These are phyloP conservation scores for Uronychia binucleata DNA, from an alignment of 73 alveolate genomes.

Conservation along the genomic window DNA sequence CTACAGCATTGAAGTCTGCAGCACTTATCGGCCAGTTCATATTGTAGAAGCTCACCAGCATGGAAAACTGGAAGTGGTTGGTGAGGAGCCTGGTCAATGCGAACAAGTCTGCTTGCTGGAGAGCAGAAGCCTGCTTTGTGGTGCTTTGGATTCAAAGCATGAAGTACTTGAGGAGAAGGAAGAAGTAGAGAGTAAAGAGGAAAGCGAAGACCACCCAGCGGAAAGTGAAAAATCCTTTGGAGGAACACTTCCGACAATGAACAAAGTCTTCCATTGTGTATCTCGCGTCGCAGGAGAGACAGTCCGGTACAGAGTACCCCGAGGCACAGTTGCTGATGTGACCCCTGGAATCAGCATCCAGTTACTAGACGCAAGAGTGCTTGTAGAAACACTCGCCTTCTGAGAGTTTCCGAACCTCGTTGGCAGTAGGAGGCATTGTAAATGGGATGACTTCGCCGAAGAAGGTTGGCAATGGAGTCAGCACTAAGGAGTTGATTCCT, in stretches of 20 bases:
- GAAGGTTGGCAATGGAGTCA: too few relatives aligned
- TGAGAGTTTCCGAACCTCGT: too few relatives aligned
- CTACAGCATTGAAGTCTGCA: neutral
- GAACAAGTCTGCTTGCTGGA: neutral
- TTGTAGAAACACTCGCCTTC: neutral
- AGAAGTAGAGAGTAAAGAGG: neutral
- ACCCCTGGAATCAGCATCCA: neutral
- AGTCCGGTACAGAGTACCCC: neutral
- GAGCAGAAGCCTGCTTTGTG: neutral
- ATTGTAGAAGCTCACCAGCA: neutral
- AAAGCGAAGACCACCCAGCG: neutral
- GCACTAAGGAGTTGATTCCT: too few relatives aligned
- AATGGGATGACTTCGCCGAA: too few relatives aligned
- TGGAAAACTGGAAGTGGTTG: neutral
- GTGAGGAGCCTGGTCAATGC: neutral
- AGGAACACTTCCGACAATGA: neutral
- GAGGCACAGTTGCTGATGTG: neutral
- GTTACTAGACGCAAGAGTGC: neutral
- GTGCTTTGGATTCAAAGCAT: neutral
- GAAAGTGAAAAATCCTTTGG: neutral
- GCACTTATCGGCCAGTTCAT: neutral
- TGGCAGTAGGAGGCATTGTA: too few relatives aligned
- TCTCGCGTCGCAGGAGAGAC: neutral
- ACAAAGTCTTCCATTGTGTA: neutral
- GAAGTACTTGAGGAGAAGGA: neutral